Conservation (phyloP, 176 grass and related monocot species). For the Thinopyrum elongatum region DNA sequence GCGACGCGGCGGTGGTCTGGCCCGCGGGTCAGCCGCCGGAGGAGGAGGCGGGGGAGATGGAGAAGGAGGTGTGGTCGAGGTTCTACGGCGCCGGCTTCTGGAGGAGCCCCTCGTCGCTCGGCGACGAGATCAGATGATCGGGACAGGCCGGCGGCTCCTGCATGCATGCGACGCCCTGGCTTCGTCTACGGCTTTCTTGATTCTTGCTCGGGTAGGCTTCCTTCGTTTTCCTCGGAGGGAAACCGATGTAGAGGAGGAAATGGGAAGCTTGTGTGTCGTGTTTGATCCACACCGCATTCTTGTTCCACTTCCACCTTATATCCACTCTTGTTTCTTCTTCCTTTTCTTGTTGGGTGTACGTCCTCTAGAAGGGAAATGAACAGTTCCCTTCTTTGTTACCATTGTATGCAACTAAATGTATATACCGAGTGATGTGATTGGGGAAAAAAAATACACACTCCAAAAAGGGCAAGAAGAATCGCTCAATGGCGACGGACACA, state of each 20-base stretch:
- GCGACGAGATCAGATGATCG: constrained; percentile 41
- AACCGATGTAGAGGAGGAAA: not conserved
- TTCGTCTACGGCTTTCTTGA: not conserved
- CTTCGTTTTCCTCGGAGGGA: constrained; percentile 28
- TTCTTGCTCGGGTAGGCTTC: constrained; percentile 2
- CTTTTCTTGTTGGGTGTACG: not conserved
- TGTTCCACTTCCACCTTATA: not conserved
- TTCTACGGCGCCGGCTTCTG: constrained; percentile 91
- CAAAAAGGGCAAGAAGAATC: not conserved
- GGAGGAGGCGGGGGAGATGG: constrained; percentile 41
- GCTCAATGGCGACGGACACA: not conserved
- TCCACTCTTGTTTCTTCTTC: not conserved
- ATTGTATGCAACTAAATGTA: constrained; percentile 19
- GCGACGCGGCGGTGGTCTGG: not conserved
- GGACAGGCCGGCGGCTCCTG: not conserved
- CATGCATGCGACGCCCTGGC: not conserved
- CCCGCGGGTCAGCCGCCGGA: not conserved
- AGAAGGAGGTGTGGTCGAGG: constrained; percentile 72
- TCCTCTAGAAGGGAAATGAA: constrained; percentile 19
- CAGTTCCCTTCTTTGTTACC: constrained; percentile 32
- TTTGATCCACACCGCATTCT: constrained; percentile 15
- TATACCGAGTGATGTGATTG: not conserved
- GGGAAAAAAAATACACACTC: not conserved
- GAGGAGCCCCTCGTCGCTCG: constrained; percentile 77
- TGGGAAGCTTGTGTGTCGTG: not conserved